Evolutionary conservation across 306 rosid genomes (phyloP).

Genomic region (Dicorynia guianensis): DNA sequence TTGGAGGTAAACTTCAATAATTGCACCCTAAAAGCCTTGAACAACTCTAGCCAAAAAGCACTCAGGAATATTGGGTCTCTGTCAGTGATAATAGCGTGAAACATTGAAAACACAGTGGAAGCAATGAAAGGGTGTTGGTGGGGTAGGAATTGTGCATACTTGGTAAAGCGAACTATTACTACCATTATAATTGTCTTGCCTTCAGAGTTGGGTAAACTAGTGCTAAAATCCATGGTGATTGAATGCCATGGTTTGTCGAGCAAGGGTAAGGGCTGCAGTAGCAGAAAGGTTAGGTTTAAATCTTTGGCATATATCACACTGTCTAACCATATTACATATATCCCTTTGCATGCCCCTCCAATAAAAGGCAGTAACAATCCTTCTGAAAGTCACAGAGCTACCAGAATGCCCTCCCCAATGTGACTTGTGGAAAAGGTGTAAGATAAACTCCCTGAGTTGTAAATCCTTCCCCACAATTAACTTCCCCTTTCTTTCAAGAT

Average conservation of each 20-base stretch:
- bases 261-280: background rate
- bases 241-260: too few species aligned
- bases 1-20: background rate
- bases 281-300: background rate
- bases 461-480: background rate
- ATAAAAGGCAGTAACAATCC: background rate
- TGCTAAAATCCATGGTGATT: constrained; percentile 18
- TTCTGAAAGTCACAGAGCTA: background rate
- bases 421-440: background rate
- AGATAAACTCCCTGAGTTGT: background rate
- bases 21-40: background rate
- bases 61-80: background rate
- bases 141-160: background rate
- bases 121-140: background rate
- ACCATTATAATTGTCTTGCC: background rate
- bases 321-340: background rate
- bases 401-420: background rate
- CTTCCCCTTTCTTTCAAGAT: background rate
- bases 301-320: background rate
- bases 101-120: background rate
- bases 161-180: background rate
- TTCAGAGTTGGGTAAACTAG: background rate
- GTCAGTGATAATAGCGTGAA: background rate
- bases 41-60: background rate
- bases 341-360: background rate